These are phyloP conservation scores for Penicillium cosmopolitanum DNA, from an alignment of 495 filamentous ascomycete genomes.

Conservation along the genomic window DNA sequence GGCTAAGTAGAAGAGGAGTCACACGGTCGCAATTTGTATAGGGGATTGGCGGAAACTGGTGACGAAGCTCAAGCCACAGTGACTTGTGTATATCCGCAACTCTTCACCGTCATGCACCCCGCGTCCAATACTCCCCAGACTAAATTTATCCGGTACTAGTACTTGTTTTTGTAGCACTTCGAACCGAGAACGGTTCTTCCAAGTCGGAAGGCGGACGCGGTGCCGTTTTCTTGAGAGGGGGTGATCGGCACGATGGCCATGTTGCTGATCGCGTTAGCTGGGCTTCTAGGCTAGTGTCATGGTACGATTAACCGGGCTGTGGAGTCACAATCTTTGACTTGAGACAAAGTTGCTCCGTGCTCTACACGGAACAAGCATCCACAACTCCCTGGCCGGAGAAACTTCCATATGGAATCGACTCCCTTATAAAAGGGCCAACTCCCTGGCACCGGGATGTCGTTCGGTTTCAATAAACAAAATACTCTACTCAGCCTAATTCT, in stretches of 20 bases:
- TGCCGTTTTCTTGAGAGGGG: conserved; percentile 4
- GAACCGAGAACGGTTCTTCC: neutral
- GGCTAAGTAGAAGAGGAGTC: too few relatives aligned
- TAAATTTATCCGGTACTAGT: too few relatives aligned
- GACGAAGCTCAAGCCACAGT: neutral
- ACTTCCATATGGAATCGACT: conserved; percentile 1
- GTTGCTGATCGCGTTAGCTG: neutral
- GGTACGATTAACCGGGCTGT: neutral
- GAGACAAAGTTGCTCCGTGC: conserved; percentile 29
- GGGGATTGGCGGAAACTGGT: neutral
- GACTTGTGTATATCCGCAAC: neutral
- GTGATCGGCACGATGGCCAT: conserved; percentile 4
- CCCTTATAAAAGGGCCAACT: neutral
- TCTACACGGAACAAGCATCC: conserved; percentile 25
- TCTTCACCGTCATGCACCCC: neutral
- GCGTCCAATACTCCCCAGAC: neutral
- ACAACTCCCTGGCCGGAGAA: conserved; percentile 3
- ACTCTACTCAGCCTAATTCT: neutral
- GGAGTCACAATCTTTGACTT: conserved; percentile 1
- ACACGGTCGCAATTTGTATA: too few relatives aligned
- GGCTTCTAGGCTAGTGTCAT: neutral
- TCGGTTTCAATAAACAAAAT: neutral
- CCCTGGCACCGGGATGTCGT: neutral
- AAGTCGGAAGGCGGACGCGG: neutral
- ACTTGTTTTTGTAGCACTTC: too few relatives aligned